Evolutionary conservation across 768 basidiomycete genomes (phyloP).

Genomic region (Auricularia heimuer): DNA sequence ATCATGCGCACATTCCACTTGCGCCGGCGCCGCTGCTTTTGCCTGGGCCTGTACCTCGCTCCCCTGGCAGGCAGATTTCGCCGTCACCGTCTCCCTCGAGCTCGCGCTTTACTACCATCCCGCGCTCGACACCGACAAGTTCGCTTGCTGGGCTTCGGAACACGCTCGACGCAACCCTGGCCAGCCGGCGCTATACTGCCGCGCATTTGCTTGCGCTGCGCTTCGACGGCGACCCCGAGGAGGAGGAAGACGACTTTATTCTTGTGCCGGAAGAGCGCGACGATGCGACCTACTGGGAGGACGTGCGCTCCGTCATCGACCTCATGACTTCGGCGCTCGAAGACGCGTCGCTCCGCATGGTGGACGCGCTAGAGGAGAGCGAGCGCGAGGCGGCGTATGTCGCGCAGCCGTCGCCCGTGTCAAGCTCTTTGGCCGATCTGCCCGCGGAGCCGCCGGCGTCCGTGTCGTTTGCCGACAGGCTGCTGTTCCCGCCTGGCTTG

Average conservation of each 20-base stretch:
- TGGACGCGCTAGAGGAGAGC: slow-evolving; percentile 44
- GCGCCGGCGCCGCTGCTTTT: slow-evolving; percentile 29
- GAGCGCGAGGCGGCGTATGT: slow-evolving; percentile 26
- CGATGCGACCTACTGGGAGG: slow-evolving; percentile 77
- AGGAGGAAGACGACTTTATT: slow-evolving; percentile 29
- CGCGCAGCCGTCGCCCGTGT: not conserved
- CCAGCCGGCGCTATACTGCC: slow-evolving; percentile 67
- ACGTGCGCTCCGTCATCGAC: slow-evolving; percentile 65
- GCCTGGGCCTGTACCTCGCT: slow-evolving; percentile 25
- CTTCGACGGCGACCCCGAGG: slow-evolving; percentile 32
- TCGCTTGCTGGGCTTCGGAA: slow-evolving; percentile 54
- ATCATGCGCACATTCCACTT: not conserved
- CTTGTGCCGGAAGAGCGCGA: slow-evolving; percentile 21
- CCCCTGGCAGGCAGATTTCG: slow-evolving; percentile 13
- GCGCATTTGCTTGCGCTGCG: slow-evolving; percentile 72
- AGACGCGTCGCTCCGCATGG: slow-evolving; percentile 53
- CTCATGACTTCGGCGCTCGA: slow-evolving; percentile 57
- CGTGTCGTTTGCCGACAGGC: not conserved
- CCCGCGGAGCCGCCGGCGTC: not conserved
- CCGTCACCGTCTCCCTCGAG: slow-evolving; percentile 19
- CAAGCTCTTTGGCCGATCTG: not conserved
- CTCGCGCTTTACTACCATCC: slow-evolving; percentile 55
- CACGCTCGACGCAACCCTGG: slow-evolving; percentile 54
- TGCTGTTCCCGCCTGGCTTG: slow-evolving; percentile 1
- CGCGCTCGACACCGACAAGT: slow-evolving; percentile 51